Conservation (phyloP, 2,329 filamentous ascomycete species). For the Cryphonectria parasitica region DNA sequence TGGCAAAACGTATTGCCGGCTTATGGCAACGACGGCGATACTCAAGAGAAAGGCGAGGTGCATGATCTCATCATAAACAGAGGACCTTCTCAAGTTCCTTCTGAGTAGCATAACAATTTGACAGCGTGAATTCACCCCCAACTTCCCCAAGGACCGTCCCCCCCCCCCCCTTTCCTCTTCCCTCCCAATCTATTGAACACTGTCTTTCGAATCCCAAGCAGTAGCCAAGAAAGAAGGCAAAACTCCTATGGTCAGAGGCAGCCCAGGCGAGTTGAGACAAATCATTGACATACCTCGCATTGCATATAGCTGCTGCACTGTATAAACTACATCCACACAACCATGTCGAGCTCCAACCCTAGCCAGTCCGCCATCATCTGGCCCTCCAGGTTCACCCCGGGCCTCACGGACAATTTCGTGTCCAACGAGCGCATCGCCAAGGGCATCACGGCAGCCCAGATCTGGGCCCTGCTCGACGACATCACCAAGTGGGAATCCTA, state of each 20-base stretch:
- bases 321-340: background rate
- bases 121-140: no score
- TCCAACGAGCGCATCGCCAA: constrained; percentile 38
- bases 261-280: background rate
- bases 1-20: background rate
- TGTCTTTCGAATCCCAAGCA: background rate
- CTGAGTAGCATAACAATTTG: background rate
- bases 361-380: constrained; percentile 34
- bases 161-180: no score
- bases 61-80: background rate
- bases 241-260: background rate
- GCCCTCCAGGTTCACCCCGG: constrained; percentile 36
- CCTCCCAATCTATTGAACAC: no score
- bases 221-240: background rate
- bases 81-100: background rate
- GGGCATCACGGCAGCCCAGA: constrained; percentile 34
- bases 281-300: background rate
- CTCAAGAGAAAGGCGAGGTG: background rate
- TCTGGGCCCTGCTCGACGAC: constrained; percentile 35
- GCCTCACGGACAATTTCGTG: constrained; percentile 38
- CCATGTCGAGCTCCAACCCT: constrained; percentile 37
- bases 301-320: background rate
- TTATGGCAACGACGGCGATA: background rate
- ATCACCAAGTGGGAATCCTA: constrained; percentile 37
- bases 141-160: no score